Evolutionary conservation across 2,329 filamentous ascomycete genomes (phyloP), one percentile per base, ranked within the genome.

Genomic region (Paecilomyces formosus): DNA sequence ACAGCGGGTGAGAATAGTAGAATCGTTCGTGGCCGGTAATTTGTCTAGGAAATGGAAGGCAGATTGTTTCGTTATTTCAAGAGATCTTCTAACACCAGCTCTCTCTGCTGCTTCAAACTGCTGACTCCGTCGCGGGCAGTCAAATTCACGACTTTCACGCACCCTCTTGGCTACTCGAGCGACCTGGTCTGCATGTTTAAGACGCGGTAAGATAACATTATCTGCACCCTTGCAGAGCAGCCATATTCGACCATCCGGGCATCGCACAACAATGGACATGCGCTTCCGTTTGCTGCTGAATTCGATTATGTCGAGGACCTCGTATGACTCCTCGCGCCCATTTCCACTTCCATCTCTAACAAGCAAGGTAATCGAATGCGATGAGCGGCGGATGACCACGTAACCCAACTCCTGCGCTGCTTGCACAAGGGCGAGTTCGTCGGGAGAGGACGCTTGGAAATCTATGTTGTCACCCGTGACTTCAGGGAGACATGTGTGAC

Each of bases 171-270:
- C 71, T 5, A 79, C 79, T 22, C 81, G 65, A 15, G 74, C 67
- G 59, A 84, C 82, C 60, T 83, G 80, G 3, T 84, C 76, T 53
- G 39, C 39, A 45, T 45, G 39, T 65, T 82, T 85, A 8, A 93
- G 77, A 0, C 88, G 84, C 21, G 87, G 82, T 67, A 89, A 82
- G 56, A 93, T 82, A 18, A 87, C 82, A 22, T 86, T 89, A 71
- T 93, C 89, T 1, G 89, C 89, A 6, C 89, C 89, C 72, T 93
- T 93, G 75, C 85, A 90, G 64, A 92, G 84, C 21, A 93, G 79
- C 68, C 88, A 91, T 49, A 92, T 84, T 9, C 82, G 82, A 2
- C 83, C 82, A 67, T 92, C 87, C 0, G 90, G 89, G 77, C 90
- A 89, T 45, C 88, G 85, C 4, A 92, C 81, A 55, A 92, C 76